Base-by-base conservation (phyloP, 768 basidiomycete genomes). In the Pilatotrama ljubarskyi region DNA sequence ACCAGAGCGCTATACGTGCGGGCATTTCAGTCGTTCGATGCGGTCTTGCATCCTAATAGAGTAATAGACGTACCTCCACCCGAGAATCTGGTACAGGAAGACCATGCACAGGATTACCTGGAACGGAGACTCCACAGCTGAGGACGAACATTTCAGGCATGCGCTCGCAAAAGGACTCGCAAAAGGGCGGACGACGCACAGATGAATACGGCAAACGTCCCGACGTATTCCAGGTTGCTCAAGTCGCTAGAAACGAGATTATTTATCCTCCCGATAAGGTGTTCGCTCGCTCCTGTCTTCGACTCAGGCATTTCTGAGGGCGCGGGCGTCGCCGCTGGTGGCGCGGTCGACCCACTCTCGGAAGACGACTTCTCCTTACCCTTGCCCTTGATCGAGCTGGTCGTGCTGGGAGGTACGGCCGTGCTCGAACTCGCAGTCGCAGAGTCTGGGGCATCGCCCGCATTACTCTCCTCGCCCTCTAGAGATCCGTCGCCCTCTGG, bases 251-350 rank as follows among this genome's bases (percentile, higher is more conserved):
- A 84, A 37, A 90, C 82, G 11, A 92, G 73, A 55, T 90, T 92
- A 69, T 88, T 92, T 70, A 93, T 87, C 68, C 84, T 89, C 11
- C 91, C 91, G 46, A 85, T 81, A 22, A 91, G 73, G 68, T 88
- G 86, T 11, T 20, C 36, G 18, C 49, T 53, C n/a, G n/a, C n/a
- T n/a, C n/a, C n/a, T n/a, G n/a, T n/a, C n/a, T n/a, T n/a, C n/a
- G n/a, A n/a, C n/a, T n/a, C n/a, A n/a, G n/a, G n/a, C n/a, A n/a
- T n/a, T n/a, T n/a, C n/a, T n/a, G n/a, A n/a, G n/a, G n/a, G n/a
- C n/a, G n/a, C n/a, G n/a, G n/a, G n/a, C n/a, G n/a, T n/a, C n/a
- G n/a, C n/a, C n/a, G n/a, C n/a, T n/a, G n/a, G n/a, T n/a, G n/a
- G n/a, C 20, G 29, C 13, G 13, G 38, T 13, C 9, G 18, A 3